Conservation (phyloP, 257 asterid species). For the Solanum lycopersicoides region DNA sequence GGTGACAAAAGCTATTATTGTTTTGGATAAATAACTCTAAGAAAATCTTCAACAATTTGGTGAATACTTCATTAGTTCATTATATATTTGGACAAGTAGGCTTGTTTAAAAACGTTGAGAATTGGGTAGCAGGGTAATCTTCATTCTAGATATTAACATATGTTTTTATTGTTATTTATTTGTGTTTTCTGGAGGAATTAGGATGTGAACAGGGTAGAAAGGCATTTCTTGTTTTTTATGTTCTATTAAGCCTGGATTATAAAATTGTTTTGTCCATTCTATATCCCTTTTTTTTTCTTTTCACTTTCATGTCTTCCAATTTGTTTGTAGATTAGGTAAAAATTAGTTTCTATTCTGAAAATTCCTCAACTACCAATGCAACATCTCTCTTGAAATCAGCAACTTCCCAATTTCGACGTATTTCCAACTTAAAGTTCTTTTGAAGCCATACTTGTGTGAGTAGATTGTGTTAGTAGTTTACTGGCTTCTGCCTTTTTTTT, state of each 20-base stretch:
- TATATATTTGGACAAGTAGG: neutral
- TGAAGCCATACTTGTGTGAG: neutral
- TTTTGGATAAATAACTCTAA: neutral
- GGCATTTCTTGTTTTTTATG: neutral
- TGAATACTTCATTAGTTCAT: neutral
- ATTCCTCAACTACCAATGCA: neutral
- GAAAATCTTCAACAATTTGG: neutral
- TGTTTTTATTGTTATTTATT: neutral
- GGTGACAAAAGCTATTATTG: neutral
- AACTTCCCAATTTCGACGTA: neutral
- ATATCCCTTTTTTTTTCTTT: neutral
- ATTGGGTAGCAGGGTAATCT: neutral
- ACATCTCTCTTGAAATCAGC: neutral
- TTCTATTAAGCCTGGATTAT: neutral
- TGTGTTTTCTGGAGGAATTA: neutral
- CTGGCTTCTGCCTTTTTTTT: neutral
- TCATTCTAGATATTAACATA: neutral
- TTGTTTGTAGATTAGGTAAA: neutral
- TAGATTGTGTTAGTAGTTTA: neutral
- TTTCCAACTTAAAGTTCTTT: neutral
- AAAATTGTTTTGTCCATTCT: neutral
- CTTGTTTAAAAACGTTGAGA: neutral
- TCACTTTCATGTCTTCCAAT: neutral
- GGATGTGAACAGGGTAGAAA: neutral
- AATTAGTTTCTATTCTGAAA: neutral